Conservation (phyloP, 106 monocot genomes). For the Acanthochlamys bracteata region DNA sequence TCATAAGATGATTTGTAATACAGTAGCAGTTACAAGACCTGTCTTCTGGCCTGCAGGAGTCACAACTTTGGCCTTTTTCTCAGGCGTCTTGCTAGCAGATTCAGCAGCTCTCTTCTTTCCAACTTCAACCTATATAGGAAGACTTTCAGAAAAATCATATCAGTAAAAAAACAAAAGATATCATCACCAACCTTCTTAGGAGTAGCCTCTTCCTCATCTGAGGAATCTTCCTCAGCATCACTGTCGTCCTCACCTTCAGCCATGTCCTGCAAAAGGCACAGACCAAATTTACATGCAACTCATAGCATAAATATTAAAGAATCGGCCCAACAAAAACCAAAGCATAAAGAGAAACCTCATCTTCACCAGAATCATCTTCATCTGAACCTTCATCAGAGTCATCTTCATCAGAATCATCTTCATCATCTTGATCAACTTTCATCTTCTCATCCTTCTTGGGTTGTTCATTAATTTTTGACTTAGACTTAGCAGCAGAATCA, state of each 20-base stretch:
- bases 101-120: constrained; percentile 38
- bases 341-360: neutral
- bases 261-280: constrained; percentile 31
- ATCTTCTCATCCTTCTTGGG: constrained; percentile 11
- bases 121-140: constrained; percentile 11
- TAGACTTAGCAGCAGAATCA: constrained; percentile 17
- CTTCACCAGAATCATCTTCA: constrained; percentile 23
- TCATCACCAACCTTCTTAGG: constrained; percentile 15
- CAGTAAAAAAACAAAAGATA: neutral
- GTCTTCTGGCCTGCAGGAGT: constrained; percentile 50
- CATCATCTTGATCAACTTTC: neutral
- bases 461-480: constrained; percentile 13
- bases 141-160: neutral
- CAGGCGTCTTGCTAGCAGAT: constrained; percentile 34
- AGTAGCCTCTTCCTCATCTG: constrained; percentile 58
- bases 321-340: too few relatives aligned
- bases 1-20: too few relatives aligned
- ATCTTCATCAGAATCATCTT: constrained; percentile 24
- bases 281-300: too few relatives aligned
- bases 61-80: constrained; percentile 54
- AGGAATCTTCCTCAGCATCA: constrained; percentile 45
- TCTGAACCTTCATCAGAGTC: constrained; percentile 17
- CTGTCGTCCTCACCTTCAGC: constrained; percentile 15
- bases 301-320: too few relatives aligned
- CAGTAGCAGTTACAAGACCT: too few relatives aligned